phyloP scores from a whole-genome alignment of 768 basidiomycete genomes.

The Lentinula lateritia region DNA sequence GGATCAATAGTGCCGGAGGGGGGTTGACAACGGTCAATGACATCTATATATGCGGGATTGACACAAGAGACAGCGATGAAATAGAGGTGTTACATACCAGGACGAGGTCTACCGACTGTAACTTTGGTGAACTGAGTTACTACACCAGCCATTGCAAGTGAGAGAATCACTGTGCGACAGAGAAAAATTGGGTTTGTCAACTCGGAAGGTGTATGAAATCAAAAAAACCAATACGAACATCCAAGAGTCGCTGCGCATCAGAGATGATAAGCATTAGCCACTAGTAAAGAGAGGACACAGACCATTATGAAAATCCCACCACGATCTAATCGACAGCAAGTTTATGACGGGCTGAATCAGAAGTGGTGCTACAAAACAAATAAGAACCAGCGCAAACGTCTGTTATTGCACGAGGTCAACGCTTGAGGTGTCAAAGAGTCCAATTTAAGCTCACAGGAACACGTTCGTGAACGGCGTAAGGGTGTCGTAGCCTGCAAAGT shows the following conservation, averaged over 20 bases:
- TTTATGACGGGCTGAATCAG: slow-evolving; percentile 67
- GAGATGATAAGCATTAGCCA: neutral
- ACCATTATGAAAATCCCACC: slow-evolving; percentile 87
- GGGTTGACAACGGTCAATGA: slow-evolving; percentile 71
- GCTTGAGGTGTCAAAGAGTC: slow-evolving; percentile 6
- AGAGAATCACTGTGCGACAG: slow-evolving; percentile 52
- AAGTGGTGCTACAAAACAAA: slow-evolving; percentile 60
- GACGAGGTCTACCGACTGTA: slow-evolving; percentile 85
- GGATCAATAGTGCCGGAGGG: slow-evolving; percentile 57
- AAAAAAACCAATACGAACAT: slow-evolving; percentile 20
- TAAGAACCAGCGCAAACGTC: slow-evolving; percentile 46
- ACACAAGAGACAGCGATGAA: neutral
- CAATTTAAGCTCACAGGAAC: slow-evolving; percentile 46
- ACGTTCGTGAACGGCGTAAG: slow-evolving; percentile 68
- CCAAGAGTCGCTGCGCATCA: slow-evolving; percentile 32
- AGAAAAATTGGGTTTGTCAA: neutral
- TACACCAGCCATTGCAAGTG: slow-evolving; percentile 67
- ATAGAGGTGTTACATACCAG: slow-evolving; percentile 39
- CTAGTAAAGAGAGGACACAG: slow-evolving; percentile 16
- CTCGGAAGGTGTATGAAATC: neutral
- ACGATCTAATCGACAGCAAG: slow-evolving; percentile 65
- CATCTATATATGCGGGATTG: slow-evolving; percentile 31
- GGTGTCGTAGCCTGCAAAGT: slow-evolving; percentile 29
- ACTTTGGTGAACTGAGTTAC: slow-evolving; percentile 84
- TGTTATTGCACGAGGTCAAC: slow-evolving; percentile 15